Evolutionary conservation across 225 moss, liverwort and hornwort genomes (phyloP).

Genomic region (Ulota crispa): DNA sequence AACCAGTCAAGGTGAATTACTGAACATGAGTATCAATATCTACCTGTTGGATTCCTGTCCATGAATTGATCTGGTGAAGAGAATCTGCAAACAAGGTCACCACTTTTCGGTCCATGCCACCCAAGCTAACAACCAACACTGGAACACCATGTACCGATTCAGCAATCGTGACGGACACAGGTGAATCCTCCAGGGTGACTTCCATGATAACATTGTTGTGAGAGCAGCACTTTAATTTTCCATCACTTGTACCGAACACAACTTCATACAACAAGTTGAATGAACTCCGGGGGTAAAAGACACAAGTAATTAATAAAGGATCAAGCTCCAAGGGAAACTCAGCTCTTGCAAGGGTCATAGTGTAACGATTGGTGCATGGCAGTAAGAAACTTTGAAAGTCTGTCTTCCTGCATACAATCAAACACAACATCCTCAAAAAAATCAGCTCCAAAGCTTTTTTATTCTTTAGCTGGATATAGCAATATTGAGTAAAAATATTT

Average conservation of each 20-base stretch:
- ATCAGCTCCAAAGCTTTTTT: not conserved
- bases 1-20: not conserved
- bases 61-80: conserved; percentile 38
- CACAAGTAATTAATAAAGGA: conserved; percentile 32
- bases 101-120: conserved; percentile 54
- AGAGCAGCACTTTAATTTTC: conserved; percentile 37
- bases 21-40: too few relatives aligned
- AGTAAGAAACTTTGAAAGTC: conserved; percentile 28
- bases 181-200: conserved; percentile 35
- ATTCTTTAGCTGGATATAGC: too few relatives aligned
- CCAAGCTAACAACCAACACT: conserved; percentile 38
- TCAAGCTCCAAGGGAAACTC: conserved; percentile 31
- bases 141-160: conserved; percentile 28
- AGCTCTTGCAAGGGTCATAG: conserved; percentile 21
- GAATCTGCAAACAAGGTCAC: conserved; percentile 44
- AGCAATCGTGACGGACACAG: conserved; percentile 36
- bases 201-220: conserved; percentile 21
- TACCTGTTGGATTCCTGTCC: conserved; percentile 57
- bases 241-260: conserved; percentile 40
- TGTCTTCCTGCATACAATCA: conserved; percentile 29
- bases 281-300: conserved; percentile 14
- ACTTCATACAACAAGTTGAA: conserved; percentile 29
- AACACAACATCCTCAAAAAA: not conserved
- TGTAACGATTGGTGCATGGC: conserved; percentile 16
- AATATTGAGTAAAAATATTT: too few relatives aligned